Conservation (phyloP, 495 filamentous ascomycete species). For the Articulospora tetracladia region DNA sequence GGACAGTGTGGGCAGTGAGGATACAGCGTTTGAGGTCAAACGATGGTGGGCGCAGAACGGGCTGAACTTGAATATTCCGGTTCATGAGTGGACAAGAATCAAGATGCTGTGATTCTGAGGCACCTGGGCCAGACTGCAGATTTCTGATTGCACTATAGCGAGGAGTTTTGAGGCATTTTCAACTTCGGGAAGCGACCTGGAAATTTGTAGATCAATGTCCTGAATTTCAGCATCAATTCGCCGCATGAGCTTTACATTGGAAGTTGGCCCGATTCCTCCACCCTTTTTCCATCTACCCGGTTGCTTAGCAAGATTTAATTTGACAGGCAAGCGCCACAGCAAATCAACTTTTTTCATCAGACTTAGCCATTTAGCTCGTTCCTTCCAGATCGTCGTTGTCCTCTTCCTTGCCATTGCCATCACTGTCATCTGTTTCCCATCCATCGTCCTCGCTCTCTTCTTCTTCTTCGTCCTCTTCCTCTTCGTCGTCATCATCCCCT, state of each 20-base stretch:
- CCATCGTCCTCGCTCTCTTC: not conserved
- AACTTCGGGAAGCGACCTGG: not conserved
- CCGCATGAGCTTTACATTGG: too few relatives aligned
- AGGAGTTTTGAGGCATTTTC: not conserved
- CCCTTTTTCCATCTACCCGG: too few relatives aligned
- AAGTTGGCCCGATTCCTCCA: too few relatives aligned
- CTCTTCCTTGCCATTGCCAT: not conserved
- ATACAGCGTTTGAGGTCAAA: conserved; percentile 59
- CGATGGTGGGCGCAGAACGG: conserved; percentile 91
- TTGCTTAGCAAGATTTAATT: too few relatives aligned
- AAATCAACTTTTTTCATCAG: too few relatives aligned
- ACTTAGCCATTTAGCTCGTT: too few relatives aligned
- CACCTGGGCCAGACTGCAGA: not conserved
- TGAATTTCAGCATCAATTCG: too few relatives aligned
- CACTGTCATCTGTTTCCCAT: not conserved
- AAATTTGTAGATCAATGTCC: not conserved
- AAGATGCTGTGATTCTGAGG: conserved; percentile 48
- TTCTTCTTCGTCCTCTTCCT: not conserved
- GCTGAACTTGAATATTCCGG: conserved; percentile 78
- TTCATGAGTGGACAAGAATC: conserved; percentile 91
- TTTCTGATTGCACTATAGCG: not conserved
- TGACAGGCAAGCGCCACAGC: too few relatives aligned
- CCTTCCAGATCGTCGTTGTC: conserved; percentile 3
- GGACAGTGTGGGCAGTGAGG: conserved; percentile 71
- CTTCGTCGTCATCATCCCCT: not conserved